These are phyloP conservation scores for Acarospora socialis DNA, from an alignment of 2,329 filamentous ascomycete genomes.

Conservation along the genomic window DNA sequence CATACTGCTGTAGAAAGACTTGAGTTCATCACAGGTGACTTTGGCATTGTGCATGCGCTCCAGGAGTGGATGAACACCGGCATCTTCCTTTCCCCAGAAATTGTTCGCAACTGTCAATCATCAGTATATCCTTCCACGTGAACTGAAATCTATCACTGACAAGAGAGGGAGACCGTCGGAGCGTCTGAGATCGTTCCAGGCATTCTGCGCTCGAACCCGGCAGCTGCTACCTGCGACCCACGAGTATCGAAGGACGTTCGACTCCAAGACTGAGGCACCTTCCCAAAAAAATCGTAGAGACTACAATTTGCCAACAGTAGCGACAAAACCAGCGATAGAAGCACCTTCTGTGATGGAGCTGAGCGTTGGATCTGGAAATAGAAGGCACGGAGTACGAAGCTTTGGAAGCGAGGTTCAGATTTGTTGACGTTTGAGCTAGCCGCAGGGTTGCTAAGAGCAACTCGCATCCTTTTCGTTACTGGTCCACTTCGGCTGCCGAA, in stretches of 20 bases:
- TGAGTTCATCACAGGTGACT: constrained; percentile 85
- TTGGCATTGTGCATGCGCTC: constrained; percentile 93
- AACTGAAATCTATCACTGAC: constrained; percentile 28
- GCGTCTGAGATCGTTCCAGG: constrained; percentile 46
- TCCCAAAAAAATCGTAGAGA: not conserved
- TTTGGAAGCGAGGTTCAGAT: too few species aligned
- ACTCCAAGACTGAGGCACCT: not conserved
- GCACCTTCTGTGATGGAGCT: too few species aligned
- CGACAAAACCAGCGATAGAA: too few species aligned
- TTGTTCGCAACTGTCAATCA: constrained; percentile 79
- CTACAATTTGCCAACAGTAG: not conserved
- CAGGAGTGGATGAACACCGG: constrained; percentile 78
- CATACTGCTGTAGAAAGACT: constrained; percentile 72
- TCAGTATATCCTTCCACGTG: constrained; percentile 16
- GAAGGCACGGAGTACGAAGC: too few species aligned
- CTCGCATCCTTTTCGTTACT: too few species aligned
- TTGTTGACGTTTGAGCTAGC: too few species aligned
- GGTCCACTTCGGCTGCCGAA: too few species aligned
- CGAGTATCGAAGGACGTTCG: not conserved
- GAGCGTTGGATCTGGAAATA: too few species aligned
- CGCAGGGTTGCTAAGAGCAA: too few species aligned
- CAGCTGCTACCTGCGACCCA: constrained; percentile 17
- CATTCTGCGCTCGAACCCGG: too few species aligned
- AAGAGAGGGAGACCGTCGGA: constrained; percentile 54
- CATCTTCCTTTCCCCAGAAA: constrained; percentile 99